Percentiles rank a stretch among this genome's conserved stretches.
Evolutionary conservation across 2,329 filamentous ascomycete genomes (phyloP).

Genomic region (Aspergillus versicolor): DNA sequence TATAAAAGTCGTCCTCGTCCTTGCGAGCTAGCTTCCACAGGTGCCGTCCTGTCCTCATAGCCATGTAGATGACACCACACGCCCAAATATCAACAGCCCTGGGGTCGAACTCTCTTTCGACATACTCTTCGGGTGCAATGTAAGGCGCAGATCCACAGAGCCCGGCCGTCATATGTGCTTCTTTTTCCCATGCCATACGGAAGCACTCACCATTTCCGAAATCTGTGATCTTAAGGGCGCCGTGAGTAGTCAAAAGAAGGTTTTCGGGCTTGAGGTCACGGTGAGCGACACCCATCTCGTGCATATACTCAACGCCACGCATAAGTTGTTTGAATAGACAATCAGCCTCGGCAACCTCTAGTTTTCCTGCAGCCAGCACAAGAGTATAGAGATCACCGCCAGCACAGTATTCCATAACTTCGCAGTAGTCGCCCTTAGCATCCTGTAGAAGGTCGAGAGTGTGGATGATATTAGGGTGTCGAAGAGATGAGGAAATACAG

Average conservation of each 20-base stretch:
- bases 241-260: slow-evolving; percentile 85
- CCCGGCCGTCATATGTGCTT: slow-evolving; percentile 96
- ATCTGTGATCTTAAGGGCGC: slow-evolving; percentile 94
- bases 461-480: slow-evolving; percentile 97
- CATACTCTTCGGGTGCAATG: slow-evolving; percentile 95
- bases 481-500: slow-evolving; percentile 94
- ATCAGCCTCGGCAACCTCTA: slow-evolving; percentile 86
- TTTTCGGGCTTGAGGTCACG: slow-evolving; percentile 97
- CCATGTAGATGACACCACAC: slow-evolving; percentile 99
- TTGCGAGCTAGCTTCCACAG: slow-evolving; percentile 96
- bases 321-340: slow-evolving; percentile 99
- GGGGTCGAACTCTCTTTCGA: slow-evolving; percentile 92
- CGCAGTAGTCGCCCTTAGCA: slow-evolving; percentile 94
- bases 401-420: slow-evolving; percentile 99
- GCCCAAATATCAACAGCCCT: slow-evolving; percentile 98
- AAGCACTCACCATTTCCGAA: slow-evolving; percentile 99
- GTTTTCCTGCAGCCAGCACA: slow-evolving; percentile 84
- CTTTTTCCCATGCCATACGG: slow-evolving; percentile 98
- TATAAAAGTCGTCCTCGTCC: slow-evolving; percentile 96
- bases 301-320: slow-evolving; percentile 98
- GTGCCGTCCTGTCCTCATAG: slow-evolving; percentile 94
- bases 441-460: slow-evolving; percentile 94
- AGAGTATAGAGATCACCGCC: slow-evolving; percentile 95
- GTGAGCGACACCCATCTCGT: slow-evolving; percentile 98
- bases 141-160: slow-evolving; percentile 96